Evolutionary conservation across 2,329 filamentous ascomycete species (phyloP).

Genomic region (Botryosphaeria dothidea): DNA sequence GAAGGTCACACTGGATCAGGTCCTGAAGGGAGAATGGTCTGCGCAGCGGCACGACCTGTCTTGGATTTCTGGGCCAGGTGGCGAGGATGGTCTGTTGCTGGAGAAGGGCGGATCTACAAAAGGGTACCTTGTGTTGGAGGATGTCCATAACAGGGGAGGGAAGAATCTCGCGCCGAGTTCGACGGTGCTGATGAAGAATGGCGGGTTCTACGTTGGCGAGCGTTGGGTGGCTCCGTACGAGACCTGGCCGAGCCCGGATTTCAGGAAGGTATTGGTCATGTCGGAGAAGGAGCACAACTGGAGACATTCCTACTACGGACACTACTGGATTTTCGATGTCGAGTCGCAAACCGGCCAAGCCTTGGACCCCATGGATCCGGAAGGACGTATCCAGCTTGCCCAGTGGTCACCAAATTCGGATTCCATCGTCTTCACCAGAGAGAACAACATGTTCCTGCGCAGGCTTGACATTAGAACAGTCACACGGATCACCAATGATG

Average conservation of each 20-base stretch:
- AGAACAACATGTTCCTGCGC: slow-evolving; percentile 88
- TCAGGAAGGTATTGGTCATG: slow-evolving; percentile 83
- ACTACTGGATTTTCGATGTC: slow-evolving; percentile 93
- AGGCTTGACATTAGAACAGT: slow-evolving; percentile 62
- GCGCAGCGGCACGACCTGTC: slow-evolving; percentile 66
- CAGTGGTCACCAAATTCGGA: slow-evolving; percentile 87
- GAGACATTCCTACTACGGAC: slow-evolving; percentile 83
- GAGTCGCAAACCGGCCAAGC: slow-evolving; percentile 74
- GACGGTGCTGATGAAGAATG: slow-evolving; percentile 73
- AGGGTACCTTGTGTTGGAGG: slow-evolving; percentile 80
- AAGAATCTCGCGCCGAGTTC: slow-evolving; percentile 49
- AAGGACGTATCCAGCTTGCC: slow-evolving; percentile 75
- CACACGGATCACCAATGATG: slow-evolving; percentile 79
- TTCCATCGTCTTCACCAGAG: slow-evolving; percentile 81
- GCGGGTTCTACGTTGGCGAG: slow-evolving; percentile 62
- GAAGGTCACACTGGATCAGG: slow-evolving; percentile 70
- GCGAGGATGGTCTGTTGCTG: slow-evolving; percentile 82
- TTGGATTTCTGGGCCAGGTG: slow-evolving; percentile 74
- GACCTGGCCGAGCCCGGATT: slow-evolving; percentile 76
- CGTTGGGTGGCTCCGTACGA: slow-evolving; percentile 58
- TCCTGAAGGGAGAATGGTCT: slow-evolving; percentile 66
- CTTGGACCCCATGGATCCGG: slow-evolving; percentile 67
- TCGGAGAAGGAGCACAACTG: slow-evolving; percentile 75
- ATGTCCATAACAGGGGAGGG: slow-evolving; percentile 63
- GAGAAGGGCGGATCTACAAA: slow-evolving; percentile 61